These are phyloP conservation scores for Allomyces javanicus DNA, from an alignment of 192 early-diverging fungal genomes.

Conservation along the genomic window DNA sequence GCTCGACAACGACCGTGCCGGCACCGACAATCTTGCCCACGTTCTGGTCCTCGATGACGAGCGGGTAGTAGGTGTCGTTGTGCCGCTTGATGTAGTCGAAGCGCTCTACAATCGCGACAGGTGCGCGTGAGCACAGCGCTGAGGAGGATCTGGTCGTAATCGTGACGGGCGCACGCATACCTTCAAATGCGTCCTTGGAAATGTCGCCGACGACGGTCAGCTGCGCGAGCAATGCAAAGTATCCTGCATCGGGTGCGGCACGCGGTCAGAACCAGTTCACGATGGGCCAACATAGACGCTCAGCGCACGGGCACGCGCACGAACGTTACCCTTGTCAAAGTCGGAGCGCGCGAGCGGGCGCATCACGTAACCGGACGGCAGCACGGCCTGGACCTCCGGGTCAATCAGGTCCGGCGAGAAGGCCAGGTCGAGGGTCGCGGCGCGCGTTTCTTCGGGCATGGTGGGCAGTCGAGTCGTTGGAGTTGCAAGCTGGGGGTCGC, in stretches of 20 bases:
- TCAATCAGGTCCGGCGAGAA: constrained; percentile 53
- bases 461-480: too few species aligned
- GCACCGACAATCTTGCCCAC: constrained; percentile 53
- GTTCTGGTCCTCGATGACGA: constrained; percentile 64
- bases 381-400: constrained; percentile 24
- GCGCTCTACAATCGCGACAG: constrained; percentile 21
- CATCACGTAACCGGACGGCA: constrained; percentile 48
- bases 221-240: constrained; percentile 33
- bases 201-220: constrained; percentile 62
- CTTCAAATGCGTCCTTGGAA: constrained; percentile 42
- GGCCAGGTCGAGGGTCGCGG: constrained; percentile 13
- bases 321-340: constrained; percentile 50
- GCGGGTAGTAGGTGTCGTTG: constrained; percentile 47
- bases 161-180: constrained; percentile 10
- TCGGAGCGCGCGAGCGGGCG: constrained; percentile 59
- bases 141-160: neutral
- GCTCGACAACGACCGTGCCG: constrained; percentile 72
- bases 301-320: constrained; percentile 9
- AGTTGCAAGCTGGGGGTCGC: too few species aligned
- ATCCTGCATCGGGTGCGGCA: constrained; percentile 12
- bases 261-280: neutral
- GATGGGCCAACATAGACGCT: neutral
- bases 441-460: too few species aligned
- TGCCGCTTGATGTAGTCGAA: constrained; percentile 55
- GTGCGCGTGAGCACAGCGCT: neutral